Base-by-base conservation (phyloP, 768 basidiomycete species). In the Daedaleopsis nitida region DNA sequence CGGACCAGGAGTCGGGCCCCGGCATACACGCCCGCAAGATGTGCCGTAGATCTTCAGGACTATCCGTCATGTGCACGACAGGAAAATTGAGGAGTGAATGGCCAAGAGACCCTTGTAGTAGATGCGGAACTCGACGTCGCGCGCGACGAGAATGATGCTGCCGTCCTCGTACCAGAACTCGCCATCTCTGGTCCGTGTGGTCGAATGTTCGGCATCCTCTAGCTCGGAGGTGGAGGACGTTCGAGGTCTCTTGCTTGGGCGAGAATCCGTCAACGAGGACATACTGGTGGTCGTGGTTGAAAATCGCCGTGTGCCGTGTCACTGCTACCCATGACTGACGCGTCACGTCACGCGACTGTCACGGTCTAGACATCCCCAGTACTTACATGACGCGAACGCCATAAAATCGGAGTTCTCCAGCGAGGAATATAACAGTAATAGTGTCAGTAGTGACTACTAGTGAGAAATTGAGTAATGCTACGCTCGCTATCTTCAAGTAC, bases 91-190 rank as follows among this genome's bases (percentile, higher is more conserved):
- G n/a, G 72, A 72, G 9, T 64, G 60, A 10, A 47, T 19, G 10
- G 71, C 55, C 17, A 74, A 57, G 23, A 73, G 24, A 17, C 61
- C 68, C 16, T 65, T 57, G 49, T 63, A 68, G 49, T 63, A 68
- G 17, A 74, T 66, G 7, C 66, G 62, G 52, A 67, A 74, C 6
- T 58, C 59, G 14, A 57, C 64, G 21, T 65, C 50, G 17, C 64
- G 64, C 12, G 70, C 67, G 27, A 65, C 52, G 8, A 74, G 44
- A 13, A 74, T 59, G 23, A 74, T 60, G 8, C 52, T 67, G 10
- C 73, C 66, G 50, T 74, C 73, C 10, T 63, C 53, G 44, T 68
- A 68, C 70, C 70, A 74, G 19, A 73, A 42, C 8, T 71, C 64
- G 3, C 12, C 57, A n/a, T 58, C 57, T 3, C 42, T 42, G n/a